These are phyloP conservation scores for Clavispora fructus DNA, from an alignment of 805 yeast species.

Conservation along the genomic window DNA sequence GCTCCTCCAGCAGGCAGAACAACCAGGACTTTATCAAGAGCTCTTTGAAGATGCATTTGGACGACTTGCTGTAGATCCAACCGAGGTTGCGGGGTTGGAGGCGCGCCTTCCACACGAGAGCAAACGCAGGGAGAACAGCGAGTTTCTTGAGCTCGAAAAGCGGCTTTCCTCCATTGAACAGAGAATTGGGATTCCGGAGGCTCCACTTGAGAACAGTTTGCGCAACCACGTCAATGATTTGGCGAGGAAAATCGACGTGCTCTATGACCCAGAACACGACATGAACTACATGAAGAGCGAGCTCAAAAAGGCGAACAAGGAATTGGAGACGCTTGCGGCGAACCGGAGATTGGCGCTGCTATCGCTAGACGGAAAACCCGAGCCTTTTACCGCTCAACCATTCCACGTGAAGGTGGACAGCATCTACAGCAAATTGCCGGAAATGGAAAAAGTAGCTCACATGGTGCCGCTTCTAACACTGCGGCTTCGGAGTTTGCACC, in stretches of 20 bases:
- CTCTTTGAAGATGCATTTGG: not conserved
- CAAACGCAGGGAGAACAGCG: not conserved
- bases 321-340: slow-evolving; percentile 21
- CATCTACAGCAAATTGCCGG: slow-evolving; percentile 21
- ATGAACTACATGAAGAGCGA: slow-evolving; percentile 20
- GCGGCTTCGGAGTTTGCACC: slow-evolving; percentile 28
- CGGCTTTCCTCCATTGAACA: slow-evolving; percentile 20
- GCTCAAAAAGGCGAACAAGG: slow-evolving; percentile 19
- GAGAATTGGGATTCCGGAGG: slow-evolving; percentile 14
- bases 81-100: no score
- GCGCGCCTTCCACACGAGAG: not conserved
- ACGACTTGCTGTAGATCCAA: not conserved
- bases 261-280: slow-evolving; percentile 31
- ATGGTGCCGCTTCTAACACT: slow-evolving; percentile 21
- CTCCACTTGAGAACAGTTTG: slow-evolving; percentile 13
- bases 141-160: slow-evolving; percentile 20
- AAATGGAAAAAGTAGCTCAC: slow-evolving; percentile 18
- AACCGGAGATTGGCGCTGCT: slow-evolving; percentile 14
- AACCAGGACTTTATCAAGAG: not conserved
- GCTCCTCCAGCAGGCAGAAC: not conserved
- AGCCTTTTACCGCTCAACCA: not conserved
- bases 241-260: slow-evolving; percentile 27
- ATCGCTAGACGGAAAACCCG: slow-evolving; percentile 3
- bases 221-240: slow-evolving; percentile 26
- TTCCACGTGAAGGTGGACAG: slow-evolving; percentile 21